A percentile compares a stretch with the other conserved stretches of the same genome.
Conservation (phyloP, 441 rosid species). For the Populus trichocarpa region DNA sequence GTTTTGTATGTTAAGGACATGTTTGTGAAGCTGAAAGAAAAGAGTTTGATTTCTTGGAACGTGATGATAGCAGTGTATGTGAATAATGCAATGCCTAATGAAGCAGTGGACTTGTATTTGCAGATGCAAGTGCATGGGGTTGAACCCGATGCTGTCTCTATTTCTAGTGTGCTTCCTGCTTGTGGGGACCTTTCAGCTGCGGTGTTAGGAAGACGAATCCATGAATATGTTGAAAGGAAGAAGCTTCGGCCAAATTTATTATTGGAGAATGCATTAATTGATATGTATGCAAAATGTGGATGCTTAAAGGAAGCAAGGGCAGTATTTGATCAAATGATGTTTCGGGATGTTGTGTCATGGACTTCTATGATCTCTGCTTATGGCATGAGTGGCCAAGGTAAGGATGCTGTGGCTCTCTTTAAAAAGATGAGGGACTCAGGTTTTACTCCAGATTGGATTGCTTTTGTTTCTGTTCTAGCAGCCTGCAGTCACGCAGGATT, state of each 20-base stretch:
- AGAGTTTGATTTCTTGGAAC: too few relatives aligned
- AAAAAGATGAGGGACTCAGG: conserved; percentile 24
- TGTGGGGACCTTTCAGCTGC: too few relatives aligned
- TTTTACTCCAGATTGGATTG: conserved; percentile 29
- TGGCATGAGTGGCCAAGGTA: conserved; percentile 24
- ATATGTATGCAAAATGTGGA: conserved; percentile 36
- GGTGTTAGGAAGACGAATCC: too few relatives aligned
- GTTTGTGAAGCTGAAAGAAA: too few relatives aligned
- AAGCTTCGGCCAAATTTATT: conserved; percentile 28
- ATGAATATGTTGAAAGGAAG: conserved; percentile 15
- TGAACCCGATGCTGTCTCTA: too few relatives aligned
- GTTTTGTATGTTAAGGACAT: too few relatives aligned
- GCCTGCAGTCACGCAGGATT: conserved; percentile 39
- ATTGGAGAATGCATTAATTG: conserved; percentile 33
- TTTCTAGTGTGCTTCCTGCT: too few relatives aligned
- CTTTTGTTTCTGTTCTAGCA: conserved; percentile 34
- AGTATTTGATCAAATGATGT: conserved; percentile 24
- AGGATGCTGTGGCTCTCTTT: conserved; percentile 24
- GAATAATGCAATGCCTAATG: too few relatives aligned
- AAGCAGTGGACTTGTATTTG: too few relatives aligned
- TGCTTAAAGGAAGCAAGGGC: conserved; percentile 25
- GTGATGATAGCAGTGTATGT: too few relatives aligned
- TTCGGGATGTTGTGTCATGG: conserved; percentile 29
- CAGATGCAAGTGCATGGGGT: too few relatives aligned
- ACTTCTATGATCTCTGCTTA: conserved; percentile 28